Evolutionary conservation across 768 basidiomycete genomes (phyloP).

Genomic region (Russula sp.): DNA sequence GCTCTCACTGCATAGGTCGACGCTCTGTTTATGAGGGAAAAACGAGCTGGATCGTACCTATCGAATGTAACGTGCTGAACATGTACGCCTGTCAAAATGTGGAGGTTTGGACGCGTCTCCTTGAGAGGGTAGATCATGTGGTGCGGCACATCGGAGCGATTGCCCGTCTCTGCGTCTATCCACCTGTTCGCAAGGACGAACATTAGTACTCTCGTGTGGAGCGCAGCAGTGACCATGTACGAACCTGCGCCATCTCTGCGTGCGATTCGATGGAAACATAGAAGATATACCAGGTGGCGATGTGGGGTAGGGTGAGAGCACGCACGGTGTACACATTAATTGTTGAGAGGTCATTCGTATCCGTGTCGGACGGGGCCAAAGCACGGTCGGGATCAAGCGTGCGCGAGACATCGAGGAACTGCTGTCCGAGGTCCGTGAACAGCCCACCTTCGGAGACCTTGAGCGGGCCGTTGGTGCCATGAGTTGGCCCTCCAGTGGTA

Average conservation of each 20-base stretch:
- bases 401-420: conserved; percentile 29
- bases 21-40: not conserved
- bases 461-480: conserved; percentile 45
- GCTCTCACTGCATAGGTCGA: conserved; percentile 27
- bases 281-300: not conserved
- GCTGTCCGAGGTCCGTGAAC: conserved; percentile 24
- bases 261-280: conserved; percentile 5
- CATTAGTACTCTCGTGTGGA: not conserved
- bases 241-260: conserved; percentile 51
- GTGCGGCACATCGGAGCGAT: conserved; percentile 50
- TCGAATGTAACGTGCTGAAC: conserved; percentile 35
- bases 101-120: conserved; percentile 30
- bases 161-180: conserved; percentile 45
- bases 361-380: conserved; percentile 16
- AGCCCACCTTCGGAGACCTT: conserved; percentile 30
- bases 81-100: conserved; percentile 30
- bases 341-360: conserved; percentile 26
- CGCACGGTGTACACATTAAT: conserved; percentile 29
- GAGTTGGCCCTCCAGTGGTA: conserved; percentile 30
- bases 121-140: conserved; percentile 33
- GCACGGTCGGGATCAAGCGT: conserved; percentile 25
- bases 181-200: conserved; percentile 38
- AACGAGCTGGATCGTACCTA: conserved; percentile 24
- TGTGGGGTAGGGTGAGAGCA: not conserved
- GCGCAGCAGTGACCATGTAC: conserved; percentile 4